Conservation (phyloP, 2,329 filamentous ascomycete species). For the Pseudonectria foliicola region DNA sequence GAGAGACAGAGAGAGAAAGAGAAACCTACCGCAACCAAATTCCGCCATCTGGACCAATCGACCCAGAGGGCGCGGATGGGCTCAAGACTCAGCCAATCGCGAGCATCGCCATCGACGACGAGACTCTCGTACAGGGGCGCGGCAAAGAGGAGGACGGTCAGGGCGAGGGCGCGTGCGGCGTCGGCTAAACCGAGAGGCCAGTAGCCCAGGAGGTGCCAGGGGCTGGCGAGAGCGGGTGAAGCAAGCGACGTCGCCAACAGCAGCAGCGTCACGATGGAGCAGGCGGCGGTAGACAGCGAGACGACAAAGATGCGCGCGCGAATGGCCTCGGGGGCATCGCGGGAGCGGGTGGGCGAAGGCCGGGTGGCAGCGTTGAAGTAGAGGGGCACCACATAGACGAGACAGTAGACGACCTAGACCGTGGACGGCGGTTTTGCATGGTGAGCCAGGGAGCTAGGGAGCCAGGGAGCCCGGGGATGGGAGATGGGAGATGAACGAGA, state of each 20-base stretch:
- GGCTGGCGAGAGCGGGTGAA: slow-evolving; percentile 38
- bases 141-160: slow-evolving; percentile 73
- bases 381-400: slow-evolving; percentile 84
- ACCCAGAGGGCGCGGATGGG: slow-evolving; percentile 54
- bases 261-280: slow-evolving; percentile 56
- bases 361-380: slow-evolving; percentile 76
- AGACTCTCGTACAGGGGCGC: slow-evolving; percentile 78
- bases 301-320: slow-evolving; percentile 77
- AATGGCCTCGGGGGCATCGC: slow-evolving; percentile 87
- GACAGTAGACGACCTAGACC: slow-evolving; percentile 63
- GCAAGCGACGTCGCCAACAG: slow-evolving; percentile 49
- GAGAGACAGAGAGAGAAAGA: neutral
- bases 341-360: slow-evolving; percentile 68
- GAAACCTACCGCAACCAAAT: slow-evolving; percentile 68
- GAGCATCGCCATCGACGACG: slow-evolving; percentile 65
- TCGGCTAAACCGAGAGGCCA: slow-evolving; percentile 69
- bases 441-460: slow-evolving; percentile 1
- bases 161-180: slow-evolving; percentile 53
- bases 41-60: slow-evolving; percentile 79
- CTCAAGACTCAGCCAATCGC: slow-evolving; percentile 50
- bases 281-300: slow-evolving; percentile 63
- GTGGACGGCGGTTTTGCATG: slow-evolving; percentile 5
- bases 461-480: neutral
- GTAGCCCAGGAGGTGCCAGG: slow-evolving; percentile 66
- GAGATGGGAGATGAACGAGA: slow-evolving; percentile 21